Evolutionary conservation across 306 rosid species (phyloP).

Genomic region (Quercus agrifolia): DNA sequence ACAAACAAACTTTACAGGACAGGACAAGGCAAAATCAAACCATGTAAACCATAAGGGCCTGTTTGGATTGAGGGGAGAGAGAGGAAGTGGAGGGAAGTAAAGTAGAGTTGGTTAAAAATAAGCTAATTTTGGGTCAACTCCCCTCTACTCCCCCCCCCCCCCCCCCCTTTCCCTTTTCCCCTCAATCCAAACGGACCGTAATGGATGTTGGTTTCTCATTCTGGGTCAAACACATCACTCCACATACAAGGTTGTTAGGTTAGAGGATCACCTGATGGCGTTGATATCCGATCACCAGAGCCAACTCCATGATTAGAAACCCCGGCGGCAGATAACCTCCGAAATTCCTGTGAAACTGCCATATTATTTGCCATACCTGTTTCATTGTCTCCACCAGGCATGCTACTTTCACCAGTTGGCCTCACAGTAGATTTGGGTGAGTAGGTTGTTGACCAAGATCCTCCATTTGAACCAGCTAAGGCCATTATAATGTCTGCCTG

Average conservation of each 20-base stretch:
- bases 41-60: neutral
- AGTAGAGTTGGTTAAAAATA: too few species aligned
- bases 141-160: too few species aligned
- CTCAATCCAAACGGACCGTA: neutral
- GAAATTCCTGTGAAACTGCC: constrained; percentile 45
- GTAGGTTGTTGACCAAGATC: constrained; percentile 90
- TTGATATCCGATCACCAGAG: constrained; percentile 43
- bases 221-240: neutral
- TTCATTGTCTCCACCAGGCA: constrained; percentile 63
- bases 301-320: constrained; percentile 48
- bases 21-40: neutral
- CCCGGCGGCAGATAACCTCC: constrained; percentile 43
- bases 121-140: too few species aligned
- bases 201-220: neutral
- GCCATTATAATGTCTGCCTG: constrained; percentile 99
- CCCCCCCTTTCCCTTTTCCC: too few species aligned
- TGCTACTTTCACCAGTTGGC: constrained; percentile 44
- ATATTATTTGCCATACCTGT: constrained; percentile 45
- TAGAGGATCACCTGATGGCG: constrained; percentile 49
- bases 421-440: constrained; percentile 58
- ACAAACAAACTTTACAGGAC: neutral
- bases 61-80: too few species aligned
- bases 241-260: neutral
- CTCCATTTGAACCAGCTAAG: constrained; percentile 96
- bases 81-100: too few species aligned